Evolutionary conservation across 495 filamentous ascomycete species (phyloP), one percentile per base, ranked within the genome.

Genomic region (Neurospora sp.): DNA sequence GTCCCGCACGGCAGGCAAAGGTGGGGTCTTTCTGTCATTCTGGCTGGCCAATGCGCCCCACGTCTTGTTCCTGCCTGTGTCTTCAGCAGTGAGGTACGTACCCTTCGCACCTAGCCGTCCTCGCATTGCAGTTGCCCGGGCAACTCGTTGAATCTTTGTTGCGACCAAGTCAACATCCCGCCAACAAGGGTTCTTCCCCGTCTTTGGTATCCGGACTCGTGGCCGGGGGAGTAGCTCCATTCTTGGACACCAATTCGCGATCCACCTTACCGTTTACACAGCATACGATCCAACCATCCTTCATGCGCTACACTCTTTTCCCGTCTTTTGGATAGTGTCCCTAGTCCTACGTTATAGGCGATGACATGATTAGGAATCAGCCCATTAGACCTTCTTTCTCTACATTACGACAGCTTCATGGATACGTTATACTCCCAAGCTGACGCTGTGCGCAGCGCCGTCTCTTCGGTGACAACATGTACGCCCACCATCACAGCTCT

Each of bases 381-480:
- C 76, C 69, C 76, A 73, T 77, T 74, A 76, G 73, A 73, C 71
- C 71, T 74, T 40, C 59, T 53, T 16, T n/a, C 22, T 59, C 42
- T 37, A 40, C 41, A 65, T 39, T 39, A 70, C 72, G 70, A 46
- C 68, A 40, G 59, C 69, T 79, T 78, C 74, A 88, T 89, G 87
- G 80, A 83, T 77, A 81, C 86, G 39, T 46, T 80, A 72, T 74
- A 78, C 70, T 72, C 79, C 9, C 80, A 80, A 39, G 82, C 81
- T 61, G 87, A 88, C 70, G 81, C 83, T n/a, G 83, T 89, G 76
- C 84, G 86, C 77, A 77, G 78, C 71, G 84, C 87, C 16, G 82
- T 88, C 42, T 71, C 81, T 37, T 86, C 87, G 16, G 77, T 83
- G 53, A 82, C 85, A 74, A 86, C 86, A 76, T 89, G 88, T 75